phyloP scores from a whole-genome alignment of 352 stramenopile species.

The Globisporangium solare region DNA sequence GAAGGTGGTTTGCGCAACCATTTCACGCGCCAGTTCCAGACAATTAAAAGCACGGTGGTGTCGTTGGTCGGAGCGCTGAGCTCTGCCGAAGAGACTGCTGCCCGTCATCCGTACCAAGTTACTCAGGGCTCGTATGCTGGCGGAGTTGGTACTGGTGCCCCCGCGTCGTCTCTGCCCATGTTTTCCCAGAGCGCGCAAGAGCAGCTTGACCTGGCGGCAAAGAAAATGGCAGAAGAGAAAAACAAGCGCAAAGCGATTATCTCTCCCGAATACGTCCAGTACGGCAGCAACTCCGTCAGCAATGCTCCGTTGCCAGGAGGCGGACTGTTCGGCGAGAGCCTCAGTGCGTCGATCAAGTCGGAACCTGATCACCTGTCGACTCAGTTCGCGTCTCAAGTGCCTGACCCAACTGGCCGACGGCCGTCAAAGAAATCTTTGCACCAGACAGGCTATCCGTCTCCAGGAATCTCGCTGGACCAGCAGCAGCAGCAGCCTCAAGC shows the following conservation, averaged over 20 bases:
- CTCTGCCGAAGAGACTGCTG: conserved; percentile 5
- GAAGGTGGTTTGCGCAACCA: conserved; percentile 27
- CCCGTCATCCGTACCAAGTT: neutral
- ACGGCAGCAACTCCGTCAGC: conserved; percentile 22
- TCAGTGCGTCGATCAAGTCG: conserved; percentile 9
- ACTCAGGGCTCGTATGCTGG: neutral
- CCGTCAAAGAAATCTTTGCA: conserved; percentile 68
- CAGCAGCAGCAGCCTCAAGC: neutral
- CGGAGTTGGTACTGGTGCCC: neutral
- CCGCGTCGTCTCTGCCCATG: conserved; percentile 1
- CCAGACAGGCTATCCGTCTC: conserved; percentile 19
- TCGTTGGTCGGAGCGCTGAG: conserved; percentile 39
- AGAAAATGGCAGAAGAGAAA: conserved; percentile 55
- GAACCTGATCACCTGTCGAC: conserved; percentile 2
- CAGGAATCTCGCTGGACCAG: conserved; percentile 4
- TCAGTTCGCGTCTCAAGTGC: conserved; percentile 48
- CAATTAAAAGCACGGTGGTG: conserved; percentile 44
- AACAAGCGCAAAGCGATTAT: conserved; percentile 83
- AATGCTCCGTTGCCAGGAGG: neutral
- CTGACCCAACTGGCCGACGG: conserved; percentile 50
- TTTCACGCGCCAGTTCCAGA: conserved; percentile 39
- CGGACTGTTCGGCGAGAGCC: conserved; percentile 12
- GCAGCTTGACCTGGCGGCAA: conserved; percentile 36
- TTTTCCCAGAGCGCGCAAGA: conserved; percentile 30
- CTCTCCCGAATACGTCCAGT: conserved; percentile 81